These are phyloP conservation scores for Brassica napus DNA, from an alignment of 345 rosid species.

Conservation along the genomic window Da-Ae NC_063448.1:18626001-18626500, in stretches of 20 bases:
- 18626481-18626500: background rate
- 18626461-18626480: background rate
- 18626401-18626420: background rate
- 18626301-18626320: constrained; percentile 6
- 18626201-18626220: constrained; percentile 28
- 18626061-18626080: background rate
- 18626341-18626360: background rate
- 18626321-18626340: background rate
- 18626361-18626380: background rate
- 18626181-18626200: constrained; percentile 39
- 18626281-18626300: constrained; percentile 18
- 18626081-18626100: background rate
- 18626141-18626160: constrained; percentile 68
- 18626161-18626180: constrained; percentile 99
- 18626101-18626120: constrained; percentile 56
- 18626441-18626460: background rate
- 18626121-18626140: constrained; percentile 49
- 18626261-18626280: constrained; percentile 11
- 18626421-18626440: background rate
- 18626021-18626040: background rate
- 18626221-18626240: constrained; percentile 21
- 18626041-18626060: background rate
- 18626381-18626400: background rate
- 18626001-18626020: constrained; percentile 16
- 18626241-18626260: constrained; percentile 30